A percentile compares a stretch with the other conserved stretches of the same genome.
Evolutionary conservation across 148 eudicot species (phyloP).

Genomic region (Euryodendron excelsum): DNA sequence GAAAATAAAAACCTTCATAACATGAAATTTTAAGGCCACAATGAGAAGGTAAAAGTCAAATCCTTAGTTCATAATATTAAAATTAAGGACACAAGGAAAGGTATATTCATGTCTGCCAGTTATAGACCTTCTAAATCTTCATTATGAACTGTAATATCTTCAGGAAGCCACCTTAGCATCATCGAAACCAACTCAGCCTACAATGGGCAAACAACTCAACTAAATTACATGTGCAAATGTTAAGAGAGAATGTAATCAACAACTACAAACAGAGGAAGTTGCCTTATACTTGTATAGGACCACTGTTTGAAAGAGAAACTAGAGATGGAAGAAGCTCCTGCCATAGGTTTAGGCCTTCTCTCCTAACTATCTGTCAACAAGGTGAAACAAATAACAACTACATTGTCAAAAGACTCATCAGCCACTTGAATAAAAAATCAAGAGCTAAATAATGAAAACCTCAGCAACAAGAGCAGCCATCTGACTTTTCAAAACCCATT

Average conservation of each 20-base stretch:
- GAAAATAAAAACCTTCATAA: background rate
- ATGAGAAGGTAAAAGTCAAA: background rate
- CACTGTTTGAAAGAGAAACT: conserved; percentile 69
- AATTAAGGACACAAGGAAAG: background rate
- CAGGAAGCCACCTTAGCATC: conserved; percentile 99
- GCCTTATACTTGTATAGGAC: conserved; percentile 77
- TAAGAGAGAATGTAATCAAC: background rate
- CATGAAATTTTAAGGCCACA: background rate
- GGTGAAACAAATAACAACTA: conserved; percentile 9
- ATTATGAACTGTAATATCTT: conserved; percentile 97
- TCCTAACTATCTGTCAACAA: conserved; percentile 72
- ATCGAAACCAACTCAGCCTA: conserved; percentile 95
- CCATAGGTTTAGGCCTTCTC: conserved; percentile 85
- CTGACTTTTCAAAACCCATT: conserved; percentile 95
- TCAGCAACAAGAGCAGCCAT: conserved; percentile 95
- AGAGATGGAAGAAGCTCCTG: conserved; percentile 81
- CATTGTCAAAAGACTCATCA: conserved; percentile 9
- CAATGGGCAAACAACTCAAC: conserved; percentile 14
- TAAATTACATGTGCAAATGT: background rate
- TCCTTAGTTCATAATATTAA: background rate
- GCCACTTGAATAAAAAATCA: conserved; percentile 5
- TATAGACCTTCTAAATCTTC: conserved; percentile 92
- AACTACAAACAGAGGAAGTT: conserved; percentile 10
- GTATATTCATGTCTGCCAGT: background rate
- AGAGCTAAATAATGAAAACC: conserved; percentile 34